These are phyloP conservation scores for Paraglomus occultum DNA, from an alignment of 192 early-diverging fungal species.

Conservation along the genomic window DNA sequence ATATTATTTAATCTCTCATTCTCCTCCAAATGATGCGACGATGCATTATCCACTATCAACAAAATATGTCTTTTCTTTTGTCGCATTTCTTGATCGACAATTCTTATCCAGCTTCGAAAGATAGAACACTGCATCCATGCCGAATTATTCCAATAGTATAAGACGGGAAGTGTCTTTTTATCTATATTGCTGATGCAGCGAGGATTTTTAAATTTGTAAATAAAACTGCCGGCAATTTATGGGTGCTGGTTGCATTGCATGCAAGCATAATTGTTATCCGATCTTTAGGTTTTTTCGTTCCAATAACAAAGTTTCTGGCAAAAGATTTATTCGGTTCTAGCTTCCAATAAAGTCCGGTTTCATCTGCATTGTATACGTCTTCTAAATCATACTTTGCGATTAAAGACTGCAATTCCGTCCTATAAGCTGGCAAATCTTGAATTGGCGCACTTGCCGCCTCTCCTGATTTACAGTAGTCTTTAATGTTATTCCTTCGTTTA, in stretches of 20 bases:
- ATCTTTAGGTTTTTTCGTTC: constrained; percentile 6
- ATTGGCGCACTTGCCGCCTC: not conserved
- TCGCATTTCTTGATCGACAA: not conserved
- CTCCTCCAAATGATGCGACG: not conserved
- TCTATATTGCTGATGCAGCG: not conserved
- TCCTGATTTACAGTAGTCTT: not conserved
- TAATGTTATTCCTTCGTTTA: no score
- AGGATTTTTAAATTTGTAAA: constrained; percentile 13
- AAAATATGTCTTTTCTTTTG: not conserved
- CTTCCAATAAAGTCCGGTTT: not conserved
- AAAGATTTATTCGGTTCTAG: constrained; percentile 1
- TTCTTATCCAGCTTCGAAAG: not conserved
- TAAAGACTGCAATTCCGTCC: not conserved
- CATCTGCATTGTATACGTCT: constrained; percentile 9
- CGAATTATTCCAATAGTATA: constrained; percentile 6
- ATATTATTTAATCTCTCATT: not conserved
- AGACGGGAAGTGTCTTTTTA: not conserved
- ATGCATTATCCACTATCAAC: not conserved
- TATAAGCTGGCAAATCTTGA: not conserved
- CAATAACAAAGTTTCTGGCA: not conserved
- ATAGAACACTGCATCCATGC: constrained; percentile 4
- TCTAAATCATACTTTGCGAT: not conserved
- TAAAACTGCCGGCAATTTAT: constrained; percentile 1
- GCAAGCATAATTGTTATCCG: not conserved
- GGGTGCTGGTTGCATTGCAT: not conserved